A percentile compares a stretch with the other conserved stretches of the same genome.
phyloP scores from a whole-genome alignment of 305 asterid species.

The Vinca major region DNA sequence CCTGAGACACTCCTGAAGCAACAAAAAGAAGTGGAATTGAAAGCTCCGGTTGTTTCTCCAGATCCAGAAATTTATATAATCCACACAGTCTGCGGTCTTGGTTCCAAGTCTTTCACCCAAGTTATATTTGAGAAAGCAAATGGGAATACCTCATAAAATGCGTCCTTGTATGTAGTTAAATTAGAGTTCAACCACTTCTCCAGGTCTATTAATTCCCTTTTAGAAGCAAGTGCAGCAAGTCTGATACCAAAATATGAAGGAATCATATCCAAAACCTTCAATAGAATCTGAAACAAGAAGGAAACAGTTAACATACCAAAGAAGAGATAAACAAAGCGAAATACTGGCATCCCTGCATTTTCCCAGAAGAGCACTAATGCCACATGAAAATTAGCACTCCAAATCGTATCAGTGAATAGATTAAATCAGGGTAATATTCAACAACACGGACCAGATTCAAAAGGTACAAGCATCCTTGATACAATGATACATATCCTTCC shows the following conservation, averaged over 20 bases:
- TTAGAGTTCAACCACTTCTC: slow-evolving; percentile 73
- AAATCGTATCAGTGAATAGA: background rate
- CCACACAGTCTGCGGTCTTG: background rate
- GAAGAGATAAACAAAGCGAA: slow-evolving; percentile 9
- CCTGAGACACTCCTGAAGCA: slow-evolving; percentile 73
- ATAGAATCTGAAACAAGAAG: slow-evolving; percentile 50
- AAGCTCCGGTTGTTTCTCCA: slow-evolving; percentile 6
- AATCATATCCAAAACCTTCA: slow-evolving; percentile 56
- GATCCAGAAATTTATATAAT: background rate
- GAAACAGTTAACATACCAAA: slow-evolving; percentile 8
- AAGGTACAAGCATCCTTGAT: background rate
- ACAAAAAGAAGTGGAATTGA: slow-evolving; percentile 10
- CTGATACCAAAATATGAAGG: slow-evolving; percentile 68
- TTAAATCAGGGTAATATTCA: background rate
- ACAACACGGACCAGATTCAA: background rate
- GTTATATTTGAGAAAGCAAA: background rate
- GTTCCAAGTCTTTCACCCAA: background rate
- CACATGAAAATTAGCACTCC: background rate
- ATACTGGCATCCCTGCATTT: background rate
- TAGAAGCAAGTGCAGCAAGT: slow-evolving; percentile 81
- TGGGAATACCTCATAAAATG: slow-evolving; percentile 60
- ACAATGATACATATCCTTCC: background rate
- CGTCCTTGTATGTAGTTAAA: slow-evolving; percentile 50
- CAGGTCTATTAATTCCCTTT: slow-evolving; percentile 68
- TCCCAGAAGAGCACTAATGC: background rate